Conservation (phyloP, 2,329 filamentous ascomycete genomes). For the Xylaria sp. region DNA sequence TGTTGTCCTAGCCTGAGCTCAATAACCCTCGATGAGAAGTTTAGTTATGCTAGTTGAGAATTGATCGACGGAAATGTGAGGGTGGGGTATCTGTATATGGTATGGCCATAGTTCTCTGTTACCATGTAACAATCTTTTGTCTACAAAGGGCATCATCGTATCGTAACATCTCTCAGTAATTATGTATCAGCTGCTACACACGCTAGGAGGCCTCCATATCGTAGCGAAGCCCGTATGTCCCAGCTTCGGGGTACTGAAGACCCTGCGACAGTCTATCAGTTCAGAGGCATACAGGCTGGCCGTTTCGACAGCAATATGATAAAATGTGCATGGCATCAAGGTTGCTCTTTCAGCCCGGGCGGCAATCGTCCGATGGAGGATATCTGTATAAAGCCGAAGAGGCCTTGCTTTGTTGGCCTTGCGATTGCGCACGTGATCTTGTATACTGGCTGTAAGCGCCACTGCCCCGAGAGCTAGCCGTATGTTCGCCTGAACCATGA, state of each 20-base stretch:
- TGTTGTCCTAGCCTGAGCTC: not conserved
- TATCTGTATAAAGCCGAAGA: constrained; percentile 11
- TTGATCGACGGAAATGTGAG: not conserved
- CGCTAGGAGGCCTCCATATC: no score
- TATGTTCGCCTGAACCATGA: constrained; percentile 13
- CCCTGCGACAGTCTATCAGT: no score
- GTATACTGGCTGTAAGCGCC: constrained; percentile 1
- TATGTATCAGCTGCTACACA: no score
- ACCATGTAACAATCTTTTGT: not conserved
- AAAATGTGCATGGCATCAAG: not conserved
- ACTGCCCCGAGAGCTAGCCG: not conserved
- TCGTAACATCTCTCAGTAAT: no score
- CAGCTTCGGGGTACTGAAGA: no score
- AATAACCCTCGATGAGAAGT: not conserved
- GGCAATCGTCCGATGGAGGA: not conserved
- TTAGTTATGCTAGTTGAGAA: not conserved
- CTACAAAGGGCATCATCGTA: not conserved
- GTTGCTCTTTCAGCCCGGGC: not conserved
- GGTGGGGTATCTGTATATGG: not conserved
- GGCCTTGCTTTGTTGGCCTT: constrained; percentile 16
- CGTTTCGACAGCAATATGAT: not conserved
- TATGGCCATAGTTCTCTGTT: not conserved
- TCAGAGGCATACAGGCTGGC: no score
- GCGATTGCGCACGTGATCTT: constrained; percentile 18
- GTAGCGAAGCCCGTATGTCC: no score